Evolutionary conservation across 169 alveolate genomes (phyloP).

Genomic region (Plasmodium falciparum): DNA sequence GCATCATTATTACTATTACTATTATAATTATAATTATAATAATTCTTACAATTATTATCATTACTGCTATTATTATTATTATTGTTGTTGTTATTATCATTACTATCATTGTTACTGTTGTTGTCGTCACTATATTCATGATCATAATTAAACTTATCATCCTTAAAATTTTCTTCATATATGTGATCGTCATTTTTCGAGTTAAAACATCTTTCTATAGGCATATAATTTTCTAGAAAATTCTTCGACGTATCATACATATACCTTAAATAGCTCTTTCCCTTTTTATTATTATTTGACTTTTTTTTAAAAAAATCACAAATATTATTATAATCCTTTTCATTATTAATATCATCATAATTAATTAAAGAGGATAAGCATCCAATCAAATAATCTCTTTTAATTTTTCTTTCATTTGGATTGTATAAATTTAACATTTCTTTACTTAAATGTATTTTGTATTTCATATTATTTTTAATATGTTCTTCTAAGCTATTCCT

Average conservation of each 20-base stretch:
- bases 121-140: no score
- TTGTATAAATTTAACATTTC: slow-evolving; percentile 42
- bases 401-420: slow-evolving; percentile 14
- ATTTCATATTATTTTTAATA: slow-evolving; percentile 9
- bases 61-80: slow-evolving; percentile 15
- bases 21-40: background rate
- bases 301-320: slow-evolving; percentile 41
- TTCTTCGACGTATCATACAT: slow-evolving; percentile 43
- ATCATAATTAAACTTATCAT: no score
- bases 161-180: no score
- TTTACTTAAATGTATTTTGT: slow-evolving; percentile 31
- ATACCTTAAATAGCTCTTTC: slow-evolving; percentile 36
- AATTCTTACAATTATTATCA: background rate
- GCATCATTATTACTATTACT: background rate
- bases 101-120: no score
- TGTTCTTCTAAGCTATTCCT: background rate
- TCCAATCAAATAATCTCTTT: slow-evolving; percentile 67
- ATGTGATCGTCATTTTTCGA: no score
- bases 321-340: slow-evolving; percentile 69
- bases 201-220: slow-evolving; percentile 23
- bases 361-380: slow-evolving; percentile 56
- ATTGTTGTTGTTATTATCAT: background rate
- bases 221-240: slow-evolving; percentile 56
- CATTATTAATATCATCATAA: slow-evolving; percentile 36
- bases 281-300: slow-evolving; percentile 35